These are phyloP conservation scores for Scheffersomyces ergatensis DNA, from an alignment of 805 yeast genomes.

Conservation along the genomic window DNA sequence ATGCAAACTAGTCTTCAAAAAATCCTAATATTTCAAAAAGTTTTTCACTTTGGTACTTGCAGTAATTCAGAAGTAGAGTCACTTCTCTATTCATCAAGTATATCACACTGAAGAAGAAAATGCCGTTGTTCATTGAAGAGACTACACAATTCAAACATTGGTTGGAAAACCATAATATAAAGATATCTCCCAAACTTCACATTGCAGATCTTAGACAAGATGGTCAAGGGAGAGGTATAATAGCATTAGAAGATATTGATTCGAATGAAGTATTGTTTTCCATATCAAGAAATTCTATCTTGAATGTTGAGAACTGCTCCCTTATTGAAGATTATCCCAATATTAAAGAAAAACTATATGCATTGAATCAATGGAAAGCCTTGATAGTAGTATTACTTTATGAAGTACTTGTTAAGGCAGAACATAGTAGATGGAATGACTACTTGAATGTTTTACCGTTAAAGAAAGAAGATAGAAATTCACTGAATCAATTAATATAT, in stretches of 20 bases:
- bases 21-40: too few species aligned
- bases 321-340: constrained; percentile 32
- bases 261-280: constrained; percentile 65
- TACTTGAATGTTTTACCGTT: constrained; percentile 74
- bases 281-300: constrained; percentile 57
- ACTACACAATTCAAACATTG: constrained; percentile 24
- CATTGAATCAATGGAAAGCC: constrained; percentile 72
- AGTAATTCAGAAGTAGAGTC: too few species aligned
- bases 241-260: constrained; percentile 60
- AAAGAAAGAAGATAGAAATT: constrained; percentile 20
- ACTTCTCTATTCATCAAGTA: too few species aligned
- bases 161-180: constrained; percentile 33
- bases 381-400: constrained; percentile 66
- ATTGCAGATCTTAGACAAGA: constrained; percentile 58
- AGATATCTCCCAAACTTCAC: constrained; percentile 53
- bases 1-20: too few species aligned
- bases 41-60: too few species aligned
- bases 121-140: constrained; percentile 3
- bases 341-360: constrained; percentile 31
- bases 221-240: constrained; percentile 75
- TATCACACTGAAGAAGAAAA: too few species aligned
- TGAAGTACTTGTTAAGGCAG: constrained; percentile 47
- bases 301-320: constrained; percentile 60
- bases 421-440: constrained; percentile 58
- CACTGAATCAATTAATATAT: constrained; percentile 69